Evolutionary conservation across 2,329 filamentous ascomycete genomes (phyloP).

Genomic region (Aspergillus fijiensis): DNA sequence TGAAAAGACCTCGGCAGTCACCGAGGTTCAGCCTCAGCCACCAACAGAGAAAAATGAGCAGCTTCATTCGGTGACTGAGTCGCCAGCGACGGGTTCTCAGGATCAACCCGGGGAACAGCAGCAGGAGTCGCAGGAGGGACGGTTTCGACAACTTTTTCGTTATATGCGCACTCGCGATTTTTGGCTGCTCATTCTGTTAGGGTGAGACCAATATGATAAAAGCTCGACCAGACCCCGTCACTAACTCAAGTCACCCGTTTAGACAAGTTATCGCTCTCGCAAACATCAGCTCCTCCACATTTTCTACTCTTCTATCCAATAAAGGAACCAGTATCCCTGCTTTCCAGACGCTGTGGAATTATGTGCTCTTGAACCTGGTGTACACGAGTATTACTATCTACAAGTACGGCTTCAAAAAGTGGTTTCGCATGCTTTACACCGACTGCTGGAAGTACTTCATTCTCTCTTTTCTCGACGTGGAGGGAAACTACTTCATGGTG

Average conservation of each 20-base stretch:
- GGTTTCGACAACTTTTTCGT: not conserved
- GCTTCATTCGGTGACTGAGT: constrained; percentile 2
- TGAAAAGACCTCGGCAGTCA: constrained; percentile 1
- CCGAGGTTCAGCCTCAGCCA: constrained; percentile 4
- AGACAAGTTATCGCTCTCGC: constrained; percentile 8
- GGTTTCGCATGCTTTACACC: constrained; percentile 59
- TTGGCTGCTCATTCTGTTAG: constrained; percentile 4
- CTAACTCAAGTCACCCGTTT: not conserved
- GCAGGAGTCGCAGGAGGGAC: not conserved
- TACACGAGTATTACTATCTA: constrained; percentile 78
- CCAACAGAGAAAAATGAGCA: constrained; percentile 1
- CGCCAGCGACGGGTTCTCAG: not conserved
- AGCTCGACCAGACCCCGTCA: not conserved
- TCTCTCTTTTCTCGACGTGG: constrained; percentile 85
- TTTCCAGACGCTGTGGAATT: constrained; percentile 95
- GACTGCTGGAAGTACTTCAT: constrained; percentile 94
- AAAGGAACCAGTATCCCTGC: constrained; percentile 78
- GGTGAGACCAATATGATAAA: not conserved
- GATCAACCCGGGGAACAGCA: not conserved
- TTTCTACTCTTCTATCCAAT: constrained; percentile 69
- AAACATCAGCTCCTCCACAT: constrained; percentile 52
- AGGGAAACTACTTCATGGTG: constrained; percentile 97
- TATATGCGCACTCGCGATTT: constrained; percentile 11
- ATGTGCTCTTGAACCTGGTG: constrained; percentile 75
- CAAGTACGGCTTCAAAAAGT: constrained; percentile 72